Conservation (phyloP, 179 eudicot genomes). For the Silene vulgaris region DNA sequence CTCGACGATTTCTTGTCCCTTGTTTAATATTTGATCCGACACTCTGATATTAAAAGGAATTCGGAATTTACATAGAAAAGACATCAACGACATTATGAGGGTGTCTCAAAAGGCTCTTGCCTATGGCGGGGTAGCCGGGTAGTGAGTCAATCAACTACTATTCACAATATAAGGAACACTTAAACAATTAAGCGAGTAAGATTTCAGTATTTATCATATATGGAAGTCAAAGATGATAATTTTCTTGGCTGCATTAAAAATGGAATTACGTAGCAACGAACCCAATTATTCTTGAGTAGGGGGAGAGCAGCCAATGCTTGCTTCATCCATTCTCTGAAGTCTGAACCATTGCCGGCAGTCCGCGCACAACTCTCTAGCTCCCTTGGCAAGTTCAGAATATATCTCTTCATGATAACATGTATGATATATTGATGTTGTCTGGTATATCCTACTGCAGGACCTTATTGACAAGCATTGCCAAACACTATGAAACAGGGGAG, state of each 20-base stretch:
- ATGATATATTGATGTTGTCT: background rate
- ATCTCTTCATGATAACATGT: background rate
- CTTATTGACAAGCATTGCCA: constrained; percentile 28
- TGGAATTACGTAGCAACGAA: too few relatives aligned
- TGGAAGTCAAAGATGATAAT: too few relatives aligned
- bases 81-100: too few relatives aligned
- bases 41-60: background rate
- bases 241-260: too few relatives aligned
- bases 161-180: too few relatives aligned
- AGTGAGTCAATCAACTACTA: too few relatives aligned
- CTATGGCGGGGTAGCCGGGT: too few relatives aligned
- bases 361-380: background rate
- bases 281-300: too few relatives aligned
- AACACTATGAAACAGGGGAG: constrained; percentile 34
- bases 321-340: background rate
- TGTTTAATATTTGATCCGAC: background rate
- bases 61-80: background rate
- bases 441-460: constrained; percentile 23
- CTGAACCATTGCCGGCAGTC: background rate
- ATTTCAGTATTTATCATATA: too few relatives aligned
- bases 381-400: background rate
- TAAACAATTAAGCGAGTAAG: too few relatives aligned
- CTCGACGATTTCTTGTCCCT: background rate
- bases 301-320: background rate
- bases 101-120: too few relatives aligned